Base-by-base conservation (phyloP, 768 basidiomycete species). In the Neoboletus brunneissimus region DNA sequence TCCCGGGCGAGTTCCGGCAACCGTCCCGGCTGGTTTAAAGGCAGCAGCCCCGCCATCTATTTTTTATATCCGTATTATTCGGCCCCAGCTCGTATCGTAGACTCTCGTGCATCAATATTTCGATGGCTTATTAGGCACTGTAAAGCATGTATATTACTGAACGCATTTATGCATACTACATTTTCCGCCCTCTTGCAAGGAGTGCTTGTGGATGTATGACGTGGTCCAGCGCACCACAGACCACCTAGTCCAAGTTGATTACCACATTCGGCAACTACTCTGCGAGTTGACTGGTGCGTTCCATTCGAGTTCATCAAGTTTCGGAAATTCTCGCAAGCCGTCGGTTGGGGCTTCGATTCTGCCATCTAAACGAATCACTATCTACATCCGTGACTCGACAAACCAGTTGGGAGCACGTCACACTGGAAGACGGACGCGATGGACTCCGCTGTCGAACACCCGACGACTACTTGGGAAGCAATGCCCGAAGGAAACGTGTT, bases 401-500 rank as follows among this genome's bases (percentile, higher is more conserved):
- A 57, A 40, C 41, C 1, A 35, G 32, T 34, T 10, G 8, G 34
- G 5, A 31, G 20, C 27, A 35, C 23, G 23, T 12, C 29, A 11
- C 27, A 44, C 52, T 27, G 46, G 15, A 56, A 49, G 35, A 49
- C 37, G 43, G 34, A 48, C 46, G 13, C 48, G 51, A 70, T 72
- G 71, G 69, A 72, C 23, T 16, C 63, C 6, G 81, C 81, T 74
- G 64, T 75, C 15, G 85, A 88, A 49, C 90, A 91, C 64, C 89
- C 91, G 2, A 91, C 90, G 3, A 72, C 84, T 31, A 81, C 83
- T 72, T 98, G 96, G 96, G 87, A 95, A 71, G 83, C 94, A 42
- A 91, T 97, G 87, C 83, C 87, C 70, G 84, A 89, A 66, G 89
- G 89, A 25, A 85, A 78, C 64, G 89, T 88, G 32, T 98, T 97